phyloP scores from a whole-genome alignment of 176 grass and related monocot genomes.

The Oryza glumipatula region DNA sequence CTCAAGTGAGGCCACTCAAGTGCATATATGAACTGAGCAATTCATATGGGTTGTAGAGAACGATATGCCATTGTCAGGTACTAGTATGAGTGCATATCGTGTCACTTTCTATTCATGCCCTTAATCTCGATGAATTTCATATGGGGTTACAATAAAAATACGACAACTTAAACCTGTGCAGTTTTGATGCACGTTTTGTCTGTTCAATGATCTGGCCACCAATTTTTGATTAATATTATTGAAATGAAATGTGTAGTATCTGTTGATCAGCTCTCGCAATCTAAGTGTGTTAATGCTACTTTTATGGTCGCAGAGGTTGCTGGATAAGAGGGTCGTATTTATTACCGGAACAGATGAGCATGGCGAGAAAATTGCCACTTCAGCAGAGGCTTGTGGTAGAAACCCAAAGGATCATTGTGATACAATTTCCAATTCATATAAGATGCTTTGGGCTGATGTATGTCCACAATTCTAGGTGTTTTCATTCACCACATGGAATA shows the following conservation, averaged over 20 bases:
- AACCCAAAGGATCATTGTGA: slow-evolving; percentile 84
- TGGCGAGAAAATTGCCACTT: slow-evolving; percentile 88
- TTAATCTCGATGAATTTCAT: background rate
- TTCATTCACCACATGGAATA: slow-evolving; percentile 25
- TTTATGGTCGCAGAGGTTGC: slow-evolving; percentile 69
- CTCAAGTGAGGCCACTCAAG: background rate
- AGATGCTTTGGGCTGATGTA: slow-evolving; percentile 79
- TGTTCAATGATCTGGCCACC: background rate
- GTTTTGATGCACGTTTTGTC: background rate
- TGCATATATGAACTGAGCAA: background rate
- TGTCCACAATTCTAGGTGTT: slow-evolving; percentile 13
- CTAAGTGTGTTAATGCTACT: background rate
- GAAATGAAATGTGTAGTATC: background rate
- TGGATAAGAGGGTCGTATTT: slow-evolving; percentile 86
- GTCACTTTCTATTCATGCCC: background rate
- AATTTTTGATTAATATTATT: background rate
- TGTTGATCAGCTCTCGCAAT: background rate
- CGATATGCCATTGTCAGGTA: background rate
- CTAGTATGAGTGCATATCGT: background rate
- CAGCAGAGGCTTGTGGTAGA: slow-evolving; percentile 75
- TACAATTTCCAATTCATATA: slow-evolving; percentile 77
- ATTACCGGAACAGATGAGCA: slow-evolving; percentile 97
- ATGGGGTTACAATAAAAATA: background rate
- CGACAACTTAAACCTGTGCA: background rate
- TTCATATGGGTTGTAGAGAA: slow-evolving; percentile 1